Evolutionary conservation across 1,284 basidiomycete species (phyloP), one percentile per base, ranked within the genome.

Genomic region (Pseudozyma tsukubaensis): DNA sequence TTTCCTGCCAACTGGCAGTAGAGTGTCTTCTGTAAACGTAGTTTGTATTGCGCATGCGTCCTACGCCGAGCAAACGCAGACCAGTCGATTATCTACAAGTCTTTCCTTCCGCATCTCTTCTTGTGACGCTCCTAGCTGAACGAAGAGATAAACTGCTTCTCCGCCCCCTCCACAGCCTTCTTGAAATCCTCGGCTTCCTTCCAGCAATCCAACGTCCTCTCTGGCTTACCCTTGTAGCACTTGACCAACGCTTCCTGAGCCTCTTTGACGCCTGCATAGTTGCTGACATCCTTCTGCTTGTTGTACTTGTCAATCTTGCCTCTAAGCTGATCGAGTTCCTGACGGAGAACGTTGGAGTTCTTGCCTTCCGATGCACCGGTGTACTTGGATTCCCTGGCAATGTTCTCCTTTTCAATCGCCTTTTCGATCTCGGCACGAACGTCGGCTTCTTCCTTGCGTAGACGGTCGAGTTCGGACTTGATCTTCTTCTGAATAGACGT

Each of bases 181-280:
- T 90, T 93, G 86, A 94, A 94, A 19, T 87, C 87, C n/a, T 86
- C 85, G 5, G 92, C 91, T 79, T 92, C 89, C 67, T 86, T 87
- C 90, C 90, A 92, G 85, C 92, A 94, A 73, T 93, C 89, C 44
- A 94, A 85, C 21, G 92, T 87, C 6, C 87, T 88, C 0, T 86
- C 85, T 6, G 86, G 83, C 78, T 92, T 88, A 67, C 86, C 91
- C 92, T 85, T 88, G 86, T 93, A 94, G 84, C 92, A 94, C 47
- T 88, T 86, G 5, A 90, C 86, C 35, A 94, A 87, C 21, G 88
- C 89, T 68, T 89, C 88, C 37, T 89, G 87, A 40, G 87, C 87
- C 34, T 86, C 86, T 80, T 89, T 89, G 13, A 92, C 88, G 43
- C 87, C 87, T 1, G 89, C 87, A 60, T 88, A 88, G 57, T 89